Evolutionary conservation across 2,329 filamentous ascomycete genomes (phyloP).

Genomic region (Metarhizium sp.): DNA sequence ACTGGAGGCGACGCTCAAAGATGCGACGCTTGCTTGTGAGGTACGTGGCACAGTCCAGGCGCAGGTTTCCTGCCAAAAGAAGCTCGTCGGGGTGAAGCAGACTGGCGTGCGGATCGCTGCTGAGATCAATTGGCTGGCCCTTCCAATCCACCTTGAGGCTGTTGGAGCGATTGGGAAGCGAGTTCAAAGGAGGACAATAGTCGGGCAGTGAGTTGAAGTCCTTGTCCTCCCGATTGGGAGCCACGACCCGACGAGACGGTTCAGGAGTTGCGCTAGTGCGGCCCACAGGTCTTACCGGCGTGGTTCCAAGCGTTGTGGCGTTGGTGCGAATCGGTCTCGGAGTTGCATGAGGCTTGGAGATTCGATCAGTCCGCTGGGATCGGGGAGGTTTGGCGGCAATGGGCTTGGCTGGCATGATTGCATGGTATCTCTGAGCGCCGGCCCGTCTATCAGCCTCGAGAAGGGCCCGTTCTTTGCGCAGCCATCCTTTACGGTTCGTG

Average conservation of each 20-base stretch:
- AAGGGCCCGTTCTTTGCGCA: constrained; percentile 39
- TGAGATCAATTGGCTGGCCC: constrained; percentile 67
- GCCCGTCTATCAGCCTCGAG: constrained; percentile 39
- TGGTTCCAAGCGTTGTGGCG: constrained; percentile 8
- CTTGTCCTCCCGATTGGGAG: constrained; percentile 70
- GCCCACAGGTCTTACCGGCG: constrained; percentile 18
- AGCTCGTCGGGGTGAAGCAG: constrained; percentile 74
- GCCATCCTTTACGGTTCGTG: constrained; percentile 36
- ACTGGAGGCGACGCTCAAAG: constrained; percentile 66
- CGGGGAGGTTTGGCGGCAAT: constrained; percentile 18
- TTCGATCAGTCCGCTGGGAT: constrained; percentile 21
- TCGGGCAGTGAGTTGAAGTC: constrained; percentile 66
- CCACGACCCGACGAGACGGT: constrained; percentile 40
- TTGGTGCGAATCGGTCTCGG: constrained; percentile 27
- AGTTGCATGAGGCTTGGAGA: constrained; percentile 24
- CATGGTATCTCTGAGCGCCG: constrained; percentile 26
- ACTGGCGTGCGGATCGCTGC: constrained; percentile 57
- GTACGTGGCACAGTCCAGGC: constrained; percentile 80
- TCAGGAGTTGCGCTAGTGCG: constrained; percentile 39
- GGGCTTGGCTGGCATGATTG: constrained; percentile 35
- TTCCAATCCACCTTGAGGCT: constrained; percentile 83
- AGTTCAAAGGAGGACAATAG: constrained; percentile 59
- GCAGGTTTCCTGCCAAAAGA: constrained; percentile 64
- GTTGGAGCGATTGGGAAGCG: constrained; percentile 57
- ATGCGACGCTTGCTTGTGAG: constrained; percentile 89